These are phyloP conservation scores for Xylaria sp. DNA, from an alignment of 2,329 filamentous ascomycete species.

Conservation along the genomic window DNA sequence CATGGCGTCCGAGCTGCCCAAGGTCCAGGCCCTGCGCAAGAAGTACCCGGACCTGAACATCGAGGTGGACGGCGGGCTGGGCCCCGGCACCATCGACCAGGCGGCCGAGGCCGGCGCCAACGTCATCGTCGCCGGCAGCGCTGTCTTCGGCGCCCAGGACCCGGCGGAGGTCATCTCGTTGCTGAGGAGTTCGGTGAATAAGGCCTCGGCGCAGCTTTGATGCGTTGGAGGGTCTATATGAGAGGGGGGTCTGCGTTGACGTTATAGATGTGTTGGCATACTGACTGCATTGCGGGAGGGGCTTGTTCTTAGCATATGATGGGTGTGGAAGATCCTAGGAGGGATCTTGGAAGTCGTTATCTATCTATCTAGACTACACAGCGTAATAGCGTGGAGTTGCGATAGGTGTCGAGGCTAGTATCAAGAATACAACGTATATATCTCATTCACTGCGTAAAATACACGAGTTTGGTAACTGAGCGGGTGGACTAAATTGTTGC, in stretches of 20 bases:
- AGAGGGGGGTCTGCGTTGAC: not conserved
- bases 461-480: not conserved
- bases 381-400: slow-evolving; percentile 10
- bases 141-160: slow-evolving; percentile 92
- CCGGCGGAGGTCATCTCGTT: slow-evolving; percentile 87
- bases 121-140: slow-evolving; percentile 96
- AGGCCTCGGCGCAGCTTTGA: slow-evolving; percentile 54
- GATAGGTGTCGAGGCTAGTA: slow-evolving; percentile 1
- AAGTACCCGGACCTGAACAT: slow-evolving; percentile 95
- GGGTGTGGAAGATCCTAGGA: not conserved
- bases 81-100: slow-evolving; percentile 88
- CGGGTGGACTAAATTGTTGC: not conserved
- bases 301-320: not conserved
- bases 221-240: too few relatives aligned
- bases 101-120: slow-evolving; percentile 96
- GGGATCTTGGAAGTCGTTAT: slow-evolving; percentile 11
- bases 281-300: not conserved
- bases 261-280: not conserved
- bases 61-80: slow-evolving; percentile 94
- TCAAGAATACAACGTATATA: slow-evolving; percentile 13
- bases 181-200: slow-evolving; percentile 82
- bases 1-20: slow-evolving; percentile 95
- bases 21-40: slow-evolving; percentile 84
- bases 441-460: not conserved
- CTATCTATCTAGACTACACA: slow-evolving; percentile 13